Evolutionary conservation across 2,329 filamentous ascomycete species (phyloP), one percentile per base, ranked within the genome.

Genomic region (Claviceps humidiphila): DNA sequence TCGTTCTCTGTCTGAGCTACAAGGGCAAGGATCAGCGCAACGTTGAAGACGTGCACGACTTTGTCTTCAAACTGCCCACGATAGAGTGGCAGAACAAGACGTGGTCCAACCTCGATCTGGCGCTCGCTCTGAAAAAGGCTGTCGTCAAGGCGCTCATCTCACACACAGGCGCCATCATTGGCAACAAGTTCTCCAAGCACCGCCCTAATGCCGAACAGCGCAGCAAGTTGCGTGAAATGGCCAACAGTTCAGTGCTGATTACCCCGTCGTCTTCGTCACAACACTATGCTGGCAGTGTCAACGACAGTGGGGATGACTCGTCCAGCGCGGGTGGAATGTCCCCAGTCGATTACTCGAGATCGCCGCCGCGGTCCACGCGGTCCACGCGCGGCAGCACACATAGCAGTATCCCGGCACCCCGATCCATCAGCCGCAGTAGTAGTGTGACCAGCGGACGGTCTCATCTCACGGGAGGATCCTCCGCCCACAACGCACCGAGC

Each of bases 81-180:
- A 83, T 98, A 47, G 93, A 98, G 66, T 97, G 95, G 71, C 82
- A 89, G 57, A 98, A 98, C 75, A 98, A 98, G 74, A 97, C 90
- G 8, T 98, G 93, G 93, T 96, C 89, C 6, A 98, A 97, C 65
- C 78, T 98, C 6, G 93, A 98, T 63, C 80, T 98, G 9, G 90
- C 91, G 0, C 75, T 97, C 47, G 86, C 89, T 14, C 76, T 98
- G 51, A 97, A 98, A 72, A 94, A 90, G 64, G 90, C 95, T 47
- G 87, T 97, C 53, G 88, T 95, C 64, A 87, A 89, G 63, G 91
- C 93, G 0, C 76, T 98, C 46, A 94, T 98, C 61, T 93, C 88
- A 1, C 93, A 98, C 64, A 90, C 91, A 0, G 93, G 93, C 39
- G 89, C 93, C 53, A 96, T 98, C 59, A 89, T 98, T 49, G 89